Percentiles rank a stretch among this genome's conserved stretches.
Conservation (phyloP, 371 early-diverging fungal species). For the Rozella allomycis region DNA sequence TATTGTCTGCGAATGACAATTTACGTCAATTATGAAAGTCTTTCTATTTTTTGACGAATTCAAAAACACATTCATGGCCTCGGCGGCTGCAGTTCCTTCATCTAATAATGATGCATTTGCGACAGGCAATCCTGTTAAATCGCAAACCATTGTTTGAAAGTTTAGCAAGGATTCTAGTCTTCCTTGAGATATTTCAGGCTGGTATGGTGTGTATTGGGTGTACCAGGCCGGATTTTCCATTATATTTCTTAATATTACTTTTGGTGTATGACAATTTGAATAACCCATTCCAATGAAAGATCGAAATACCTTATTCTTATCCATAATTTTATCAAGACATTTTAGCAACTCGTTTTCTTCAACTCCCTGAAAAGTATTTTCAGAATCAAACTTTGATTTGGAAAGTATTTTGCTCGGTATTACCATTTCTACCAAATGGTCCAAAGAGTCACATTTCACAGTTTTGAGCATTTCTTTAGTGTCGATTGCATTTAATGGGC, state of each 20-base stretch:
- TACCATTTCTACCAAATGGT: too few species aligned
- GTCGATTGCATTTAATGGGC: too few species aligned
- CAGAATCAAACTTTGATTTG: too few species aligned
- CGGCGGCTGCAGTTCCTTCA: slow-evolving; percentile 93
- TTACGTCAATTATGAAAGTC: slow-evolving; percentile 71
- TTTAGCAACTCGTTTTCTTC: slow-evolving; percentile 66
- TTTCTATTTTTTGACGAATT: slow-evolving; percentile 30
- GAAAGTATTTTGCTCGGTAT: too few species aligned
- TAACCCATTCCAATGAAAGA: slow-evolving; percentile 91
- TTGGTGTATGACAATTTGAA: slow-evolving; percentile 63
- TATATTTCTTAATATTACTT: slow-evolving; percentile 80
- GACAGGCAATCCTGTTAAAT: slow-evolving; percentile 76
- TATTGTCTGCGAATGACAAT: slow-evolving; percentile 84
- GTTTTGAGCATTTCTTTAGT: too few species aligned
- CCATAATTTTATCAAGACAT: slow-evolving; percentile 51
- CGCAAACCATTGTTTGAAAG: slow-evolving; percentile 83
- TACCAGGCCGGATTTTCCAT: slow-evolving; percentile 95
- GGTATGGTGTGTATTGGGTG: slow-evolving; percentile 93
- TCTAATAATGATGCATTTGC: slow-evolving; percentile 89
- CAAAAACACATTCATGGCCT: slow-evolving; percentile 82
- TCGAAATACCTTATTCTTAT: slow-evolving; percentile 65
- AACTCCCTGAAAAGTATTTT: too few species aligned
- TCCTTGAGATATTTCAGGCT: slow-evolving; percentile 95
- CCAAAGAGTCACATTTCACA: too few species aligned
- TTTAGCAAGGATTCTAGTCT: slow-evolving; percentile 85